Evolutionary conservation across 352 stramenopile genomes (phyloP), one percentile per base, ranked within the genome.

Genomic region (Phytopythium montanum): DNA sequence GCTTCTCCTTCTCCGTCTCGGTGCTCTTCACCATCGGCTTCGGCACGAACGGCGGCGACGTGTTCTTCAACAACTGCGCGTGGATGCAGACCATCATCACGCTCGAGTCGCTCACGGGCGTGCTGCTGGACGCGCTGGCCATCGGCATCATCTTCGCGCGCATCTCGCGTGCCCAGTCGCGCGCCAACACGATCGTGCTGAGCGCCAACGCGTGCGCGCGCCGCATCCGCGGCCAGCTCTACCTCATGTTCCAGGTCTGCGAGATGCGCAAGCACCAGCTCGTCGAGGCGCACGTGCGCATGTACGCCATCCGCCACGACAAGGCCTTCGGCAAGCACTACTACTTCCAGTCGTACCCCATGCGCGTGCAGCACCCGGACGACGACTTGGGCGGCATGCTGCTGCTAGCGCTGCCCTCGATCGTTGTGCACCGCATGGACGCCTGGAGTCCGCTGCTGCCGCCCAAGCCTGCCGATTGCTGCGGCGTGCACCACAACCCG

Each of bases 111-210:
- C 87, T 98, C 28, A 69, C 85, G 10, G 82, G 86, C 19, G 86
- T 99, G 23, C 74, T 97, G 33, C 88, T 98, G 49, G 92, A 98
- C 58, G 93, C 95, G 3, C 65, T 98, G 23, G 81, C 91, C 3
- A 97, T 99, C 61, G 96, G 96, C 46, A 74, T 99, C 26, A 82
- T 99, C 56, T 99, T 98, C 70, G 88, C 96, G 64, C 78, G 95
- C 28, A 91, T 99, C 53, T 96, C 92, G 41, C 77, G 93, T 5
- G 95, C 92, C 13, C 85, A 97, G 60, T 76, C 82, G 26, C 85
- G 96, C 38, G 89, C 93, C 53, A 94, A 90, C 61, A 98, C 94
- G 12, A 97, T 99, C 64, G 74, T 98, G 1, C 92, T 99, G 67
- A 98, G 85, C 64, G 92, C 97, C 46, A 91, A 94, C 56, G 94